Evolutionary conservation across 2,329 filamentous ascomycete genomes (phyloP).

Genomic region (Alternaria triticina): DNA sequence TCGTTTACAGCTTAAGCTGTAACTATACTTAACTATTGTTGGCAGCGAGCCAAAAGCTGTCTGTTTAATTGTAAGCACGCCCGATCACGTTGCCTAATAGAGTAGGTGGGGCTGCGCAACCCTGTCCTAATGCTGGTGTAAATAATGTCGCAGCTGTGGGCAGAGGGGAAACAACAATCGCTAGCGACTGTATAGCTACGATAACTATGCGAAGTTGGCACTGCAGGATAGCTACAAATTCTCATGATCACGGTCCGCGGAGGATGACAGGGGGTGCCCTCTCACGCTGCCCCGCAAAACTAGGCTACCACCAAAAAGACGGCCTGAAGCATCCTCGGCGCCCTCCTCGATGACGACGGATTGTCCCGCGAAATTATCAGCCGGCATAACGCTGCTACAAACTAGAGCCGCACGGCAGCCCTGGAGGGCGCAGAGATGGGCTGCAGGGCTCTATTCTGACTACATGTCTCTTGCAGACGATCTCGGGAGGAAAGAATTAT

Average conservation of each 20-base stretch:
- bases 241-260: background rate
- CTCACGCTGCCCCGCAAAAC: background rate
- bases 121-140: background rate
- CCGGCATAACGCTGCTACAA: background rate
- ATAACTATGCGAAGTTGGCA: background rate
- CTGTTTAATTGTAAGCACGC: background rate
- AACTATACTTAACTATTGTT: background rate
- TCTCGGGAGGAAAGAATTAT: background rate
- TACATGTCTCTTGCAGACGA: background rate
- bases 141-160: background rate
- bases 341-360: background rate
- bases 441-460: background rate
- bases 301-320: background rate
- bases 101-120: background rate
- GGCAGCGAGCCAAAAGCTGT: background rate
- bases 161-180: background rate
- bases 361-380: background rate
- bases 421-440: background rate
- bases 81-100: background rate
- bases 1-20: background rate
- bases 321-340: background rate
- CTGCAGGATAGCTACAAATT: background rate
- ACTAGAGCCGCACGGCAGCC: background rate
- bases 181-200: background rate
- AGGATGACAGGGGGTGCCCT: background rate